Conservation (phyloP, 768 basidiomycete genomes). For the Trametes cinnabarina region DNA sequence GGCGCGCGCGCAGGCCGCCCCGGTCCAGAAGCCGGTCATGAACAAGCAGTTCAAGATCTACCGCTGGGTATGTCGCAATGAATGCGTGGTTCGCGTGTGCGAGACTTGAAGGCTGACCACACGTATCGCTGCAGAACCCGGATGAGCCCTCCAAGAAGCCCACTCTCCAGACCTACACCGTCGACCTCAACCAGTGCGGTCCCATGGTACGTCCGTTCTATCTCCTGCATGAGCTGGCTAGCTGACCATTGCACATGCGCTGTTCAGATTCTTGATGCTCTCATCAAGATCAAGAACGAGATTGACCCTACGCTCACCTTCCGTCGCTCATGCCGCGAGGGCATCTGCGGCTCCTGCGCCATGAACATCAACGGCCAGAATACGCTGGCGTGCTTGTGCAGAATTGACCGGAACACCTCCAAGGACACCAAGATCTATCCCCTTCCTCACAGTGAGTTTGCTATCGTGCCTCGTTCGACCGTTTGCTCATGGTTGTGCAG, state of each 20-base stretch:
- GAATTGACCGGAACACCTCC: constrained; percentile 73
- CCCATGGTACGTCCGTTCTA: constrained; percentile 68
- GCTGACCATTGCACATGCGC: background rate
- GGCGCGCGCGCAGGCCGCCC: constrained; percentile 40
- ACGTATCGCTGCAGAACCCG: constrained; percentile 61
- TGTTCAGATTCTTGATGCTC: constrained; percentile 76
- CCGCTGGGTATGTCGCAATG: constrained; percentile 77
- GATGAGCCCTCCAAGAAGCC: constrained; percentile 94
- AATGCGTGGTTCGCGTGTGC: background rate
- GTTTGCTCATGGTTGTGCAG: constrained; percentile 39
- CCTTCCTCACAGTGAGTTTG: constrained; percentile 85
- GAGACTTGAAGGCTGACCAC: background rate
- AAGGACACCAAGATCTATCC: constrained; percentile 94
- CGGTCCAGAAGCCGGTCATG: constrained; percentile 63
- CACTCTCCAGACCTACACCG: constrained; percentile 81
- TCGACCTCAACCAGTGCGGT: constrained; percentile 92
- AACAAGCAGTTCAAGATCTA: constrained; percentile 98
- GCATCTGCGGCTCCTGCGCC: constrained; percentile 97
- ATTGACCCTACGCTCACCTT: constrained; percentile 96
- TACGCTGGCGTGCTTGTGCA: constrained; percentile 95
- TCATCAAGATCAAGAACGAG: constrained; percentile 99
- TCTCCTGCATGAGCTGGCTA: background rate
- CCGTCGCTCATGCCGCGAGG: constrained; percentile 88
- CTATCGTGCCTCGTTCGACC: background rate
- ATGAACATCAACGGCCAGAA: constrained; percentile 99